These are phyloP conservation scores for Tricholoma sp. DNA, from an alignment of 768 basidiomycete species.

Conservation along the genomic window DNA sequence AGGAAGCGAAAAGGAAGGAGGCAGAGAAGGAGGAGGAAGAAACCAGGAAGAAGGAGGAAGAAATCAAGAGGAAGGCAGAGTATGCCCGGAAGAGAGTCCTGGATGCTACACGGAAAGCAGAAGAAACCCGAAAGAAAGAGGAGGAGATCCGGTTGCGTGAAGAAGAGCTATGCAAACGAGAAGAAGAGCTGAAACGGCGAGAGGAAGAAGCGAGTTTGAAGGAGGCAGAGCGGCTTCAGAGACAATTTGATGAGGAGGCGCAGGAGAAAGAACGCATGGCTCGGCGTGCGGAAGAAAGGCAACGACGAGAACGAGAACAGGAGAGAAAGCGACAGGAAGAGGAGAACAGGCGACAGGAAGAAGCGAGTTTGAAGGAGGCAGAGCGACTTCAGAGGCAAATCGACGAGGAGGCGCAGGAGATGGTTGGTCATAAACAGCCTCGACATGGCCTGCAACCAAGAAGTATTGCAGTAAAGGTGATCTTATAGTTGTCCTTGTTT, in stretches of 20 bases:
- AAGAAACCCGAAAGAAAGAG: slow-evolving; percentile 11
- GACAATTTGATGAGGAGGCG: slow-evolving; percentile 18
- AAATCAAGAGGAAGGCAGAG: slow-evolving; percentile 25
- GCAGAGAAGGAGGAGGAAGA: slow-evolving; percentile 15
- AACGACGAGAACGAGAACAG: slow-evolving; percentile 14
- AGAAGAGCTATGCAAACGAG: slow-evolving; percentile 25
- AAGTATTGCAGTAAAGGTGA: too few species aligned
- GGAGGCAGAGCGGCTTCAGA: slow-evolving; percentile 13
- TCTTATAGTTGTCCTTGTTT: too few species aligned
- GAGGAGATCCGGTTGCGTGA: slow-evolving; percentile 22
- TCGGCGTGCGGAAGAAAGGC: slow-evolving; percentile 17
- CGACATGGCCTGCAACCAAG: too few species aligned
- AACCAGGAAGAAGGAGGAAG: slow-evolving; percentile 28
- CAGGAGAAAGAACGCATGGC: slow-evolving; percentile 20
- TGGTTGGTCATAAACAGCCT: too few species aligned
- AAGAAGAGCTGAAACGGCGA: slow-evolving; percentile 30
- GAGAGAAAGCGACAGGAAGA: too few species aligned
- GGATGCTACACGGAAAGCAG: slow-evolving; percentile 2
- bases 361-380: too few species aligned
- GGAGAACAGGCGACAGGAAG: too few species aligned
- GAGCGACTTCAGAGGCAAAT: too few species aligned
- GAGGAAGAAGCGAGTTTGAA: slow-evolving; percentile 24
- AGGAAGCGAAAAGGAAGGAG: slow-evolving; percentile 13
- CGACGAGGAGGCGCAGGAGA: too few species aligned
- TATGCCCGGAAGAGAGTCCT: slow-evolving; percentile 8